A percentile compares a stretch with the other conserved stretches of the same genome.
Evolutionary conservation across 257 asterid genomes (phyloP).

Genomic region (Solanum piurae): DNA sequence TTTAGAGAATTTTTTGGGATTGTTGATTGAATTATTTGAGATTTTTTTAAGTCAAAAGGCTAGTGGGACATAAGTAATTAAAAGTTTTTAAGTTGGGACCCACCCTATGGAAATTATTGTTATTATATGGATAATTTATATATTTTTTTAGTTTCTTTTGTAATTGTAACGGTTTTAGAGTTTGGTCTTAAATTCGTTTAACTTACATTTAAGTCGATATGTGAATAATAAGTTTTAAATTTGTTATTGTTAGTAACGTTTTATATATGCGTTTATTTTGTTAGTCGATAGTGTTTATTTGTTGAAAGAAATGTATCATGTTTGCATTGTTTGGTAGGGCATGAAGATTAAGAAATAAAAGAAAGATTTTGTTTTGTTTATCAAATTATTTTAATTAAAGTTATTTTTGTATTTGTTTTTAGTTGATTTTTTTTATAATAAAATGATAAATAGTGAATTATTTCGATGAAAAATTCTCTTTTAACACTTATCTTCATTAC

Average conservation of each 20-base stretch:
- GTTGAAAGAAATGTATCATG: no score
- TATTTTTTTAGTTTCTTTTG: background rate
- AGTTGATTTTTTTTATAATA: no score
- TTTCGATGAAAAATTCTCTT: background rate
- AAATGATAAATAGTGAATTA: no score
- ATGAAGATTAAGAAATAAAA: no score
- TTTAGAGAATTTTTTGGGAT: background rate
- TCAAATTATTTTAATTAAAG: no score
- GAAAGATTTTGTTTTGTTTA: no score
- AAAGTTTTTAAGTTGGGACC: background rate
- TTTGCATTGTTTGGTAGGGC: fast-evolving
- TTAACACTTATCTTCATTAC: background rate
- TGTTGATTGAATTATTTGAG: background rate
- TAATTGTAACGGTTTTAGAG: background rate
- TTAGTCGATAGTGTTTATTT: no score
- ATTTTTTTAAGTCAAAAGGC: background rate
- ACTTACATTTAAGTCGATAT: no score
- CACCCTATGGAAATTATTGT: background rate
- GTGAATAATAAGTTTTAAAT: background rate
- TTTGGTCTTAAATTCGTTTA: background rate
- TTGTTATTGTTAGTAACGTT: background rate
- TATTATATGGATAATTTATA: background rate
- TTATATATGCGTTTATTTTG: background rate
- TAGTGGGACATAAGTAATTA: background rate
- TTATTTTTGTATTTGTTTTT: fast-evolving